Evolutionary conservation across 768 basidiomycete genomes (phyloP).

Genomic region (Mycena sanguinolenta): DNA sequence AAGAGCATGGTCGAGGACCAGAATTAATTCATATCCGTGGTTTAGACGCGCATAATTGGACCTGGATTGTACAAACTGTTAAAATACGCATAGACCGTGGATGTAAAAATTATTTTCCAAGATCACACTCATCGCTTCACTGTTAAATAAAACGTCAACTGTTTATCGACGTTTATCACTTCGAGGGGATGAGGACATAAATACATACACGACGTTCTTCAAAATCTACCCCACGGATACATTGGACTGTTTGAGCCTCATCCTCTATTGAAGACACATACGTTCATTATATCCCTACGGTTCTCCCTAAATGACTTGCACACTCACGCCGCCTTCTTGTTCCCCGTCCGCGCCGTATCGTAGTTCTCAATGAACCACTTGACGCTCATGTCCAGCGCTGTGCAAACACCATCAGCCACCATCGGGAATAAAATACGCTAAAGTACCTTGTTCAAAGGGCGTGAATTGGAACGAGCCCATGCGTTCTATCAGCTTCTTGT

Average conservation of each 20-base stretch:
- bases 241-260: too few species aligned
- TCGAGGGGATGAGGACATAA: too few species aligned
- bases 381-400: slow-evolving; percentile 83
- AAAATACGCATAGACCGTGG: background rate
- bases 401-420: slow-evolving; percentile 12
- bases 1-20: slow-evolving; percentile 86
- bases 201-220: too few species aligned
- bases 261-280: too few species aligned
- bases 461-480: slow-evolving; percentile 92
- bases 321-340: slow-evolving; percentile 38
- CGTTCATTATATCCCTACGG: background rate
- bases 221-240: too few species aligned
- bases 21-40: slow-evolving; percentile 61
- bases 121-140: too few species aligned
- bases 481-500: slow-evolving; percentile 83
- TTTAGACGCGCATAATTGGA: slow-evolving; percentile 19
- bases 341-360: slow-evolving; percentile 61
- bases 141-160: too few species aligned
- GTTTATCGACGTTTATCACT: too few species aligned
- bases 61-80: background rate
- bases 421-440: background rate
- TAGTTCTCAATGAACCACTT: slow-evolving; percentile 92
- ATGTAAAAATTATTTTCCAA: too few species aligned
- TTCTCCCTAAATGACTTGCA: background rate
- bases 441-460: slow-evolving; percentile 85